Evolutionary conservation across 495 filamentous ascomycete species (phyloP).

Genomic region (Achaetomiella virescens): DNA sequence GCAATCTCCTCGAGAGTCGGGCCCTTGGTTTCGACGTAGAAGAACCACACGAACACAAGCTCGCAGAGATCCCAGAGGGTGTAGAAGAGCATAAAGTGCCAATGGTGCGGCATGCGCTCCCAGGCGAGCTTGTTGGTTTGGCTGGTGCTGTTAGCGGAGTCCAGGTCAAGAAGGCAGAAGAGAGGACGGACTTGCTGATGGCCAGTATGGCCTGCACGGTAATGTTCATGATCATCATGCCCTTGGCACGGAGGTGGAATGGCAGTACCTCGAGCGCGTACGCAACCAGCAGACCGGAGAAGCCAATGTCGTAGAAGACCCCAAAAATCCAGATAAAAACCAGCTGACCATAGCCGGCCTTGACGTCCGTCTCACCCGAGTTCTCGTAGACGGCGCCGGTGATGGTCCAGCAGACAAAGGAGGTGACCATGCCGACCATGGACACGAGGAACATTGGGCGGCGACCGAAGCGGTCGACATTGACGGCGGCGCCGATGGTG

Average conservation of each 20-base stretch:
- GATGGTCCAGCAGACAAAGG: conserved; percentile 50
- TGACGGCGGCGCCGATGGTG: conserved; percentile 50
- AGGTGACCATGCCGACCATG: conserved; percentile 45
- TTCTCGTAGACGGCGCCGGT: conserved; percentile 51
- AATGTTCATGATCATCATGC: conserved; percentile 60
- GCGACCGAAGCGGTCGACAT: conserved; percentile 51
- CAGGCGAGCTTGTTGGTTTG: conserved; percentile 59
- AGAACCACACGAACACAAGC: conserved; percentile 57
- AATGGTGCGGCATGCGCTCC: conserved; percentile 48
- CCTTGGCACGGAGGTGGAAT: conserved; percentile 64
- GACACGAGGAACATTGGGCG: conserved; percentile 52
- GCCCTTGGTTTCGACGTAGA: conserved; percentile 61
- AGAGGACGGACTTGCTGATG: conserved; percentile 45
- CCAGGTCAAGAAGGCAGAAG: not conserved
- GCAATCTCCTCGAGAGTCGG: conserved; percentile 60
- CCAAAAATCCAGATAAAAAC: conserved; percentile 59
- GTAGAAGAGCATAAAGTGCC: conserved; percentile 60
- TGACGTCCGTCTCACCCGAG: conserved; percentile 31
- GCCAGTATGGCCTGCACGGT: conserved; percentile 55
- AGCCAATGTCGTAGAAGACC: conserved; percentile 55
- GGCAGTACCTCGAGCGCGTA: conserved; percentile 63
- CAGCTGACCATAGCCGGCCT: conserved; percentile 46
- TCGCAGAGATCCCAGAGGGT: conserved; percentile 55
- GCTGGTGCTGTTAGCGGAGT: conserved; percentile 28
- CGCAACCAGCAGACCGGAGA: conserved; percentile 57